phyloP scores from a whole-genome alignment of 345 rosid genomes.

The Syzygium oleosum region DNA sequence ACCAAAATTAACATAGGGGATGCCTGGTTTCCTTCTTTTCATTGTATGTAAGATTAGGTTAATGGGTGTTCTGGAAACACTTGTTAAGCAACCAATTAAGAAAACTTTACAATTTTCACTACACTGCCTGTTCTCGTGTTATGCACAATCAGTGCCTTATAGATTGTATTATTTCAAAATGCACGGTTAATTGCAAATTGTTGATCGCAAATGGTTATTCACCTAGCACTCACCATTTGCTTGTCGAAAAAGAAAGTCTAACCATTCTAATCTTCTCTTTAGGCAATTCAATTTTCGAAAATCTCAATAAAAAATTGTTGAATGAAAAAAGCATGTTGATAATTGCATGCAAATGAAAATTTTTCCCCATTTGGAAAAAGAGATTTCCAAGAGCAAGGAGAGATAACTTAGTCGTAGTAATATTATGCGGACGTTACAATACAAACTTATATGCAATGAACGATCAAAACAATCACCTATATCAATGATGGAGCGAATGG shows the following conservation, averaged over 20 bases:
- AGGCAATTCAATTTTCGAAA: not conserved
- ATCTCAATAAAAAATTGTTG: not conserved
- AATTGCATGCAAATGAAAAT: not conserved
- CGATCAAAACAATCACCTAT: not conserved
- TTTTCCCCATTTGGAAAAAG: too few species aligned
- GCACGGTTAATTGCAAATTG: not conserved
- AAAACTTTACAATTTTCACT: not conserved
- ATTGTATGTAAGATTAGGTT: not conserved
- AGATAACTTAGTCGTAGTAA: accelerated
- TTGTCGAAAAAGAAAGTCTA: too few species aligned
- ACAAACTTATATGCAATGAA: not conserved
- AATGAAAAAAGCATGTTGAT: not conserved
- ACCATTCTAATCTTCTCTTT: too few species aligned
- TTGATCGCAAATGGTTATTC: not conserved
- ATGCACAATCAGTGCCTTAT: not conserved
- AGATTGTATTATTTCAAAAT: not conserved
- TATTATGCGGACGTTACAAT: accelerated
- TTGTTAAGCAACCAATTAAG: not conserved
- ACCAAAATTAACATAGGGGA: not conserved
- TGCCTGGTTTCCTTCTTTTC: accelerated
- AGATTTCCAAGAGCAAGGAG: not conserved
- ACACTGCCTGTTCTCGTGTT: not conserved
- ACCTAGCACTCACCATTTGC: not conserved
- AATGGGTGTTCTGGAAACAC: not conserved
- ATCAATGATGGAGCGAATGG: too few species aligned